These are phyloP conservation scores for Aspergillus coremiiformis DNA, from an alignment of 495 filamentous ascomycete genomes.

Conservation along the genomic window DNA sequence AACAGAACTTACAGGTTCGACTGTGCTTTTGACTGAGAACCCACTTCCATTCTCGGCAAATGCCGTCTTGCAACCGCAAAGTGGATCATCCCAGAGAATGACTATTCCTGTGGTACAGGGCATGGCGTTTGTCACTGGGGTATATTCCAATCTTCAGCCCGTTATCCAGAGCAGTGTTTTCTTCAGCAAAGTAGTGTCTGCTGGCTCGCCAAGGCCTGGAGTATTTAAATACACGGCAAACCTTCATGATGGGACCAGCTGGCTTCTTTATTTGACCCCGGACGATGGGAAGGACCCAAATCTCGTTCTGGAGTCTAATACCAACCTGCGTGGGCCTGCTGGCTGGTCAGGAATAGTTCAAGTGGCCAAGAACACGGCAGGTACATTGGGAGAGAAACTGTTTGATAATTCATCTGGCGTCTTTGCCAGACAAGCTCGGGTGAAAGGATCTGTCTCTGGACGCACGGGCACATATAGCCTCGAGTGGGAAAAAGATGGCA, in stretches of 20 bases:
- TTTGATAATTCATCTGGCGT: slow-evolving; percentile 72
- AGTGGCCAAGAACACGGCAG: slow-evolving; percentile 64
- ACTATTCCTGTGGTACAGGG: slow-evolving; percentile 84
- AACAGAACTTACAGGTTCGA: slow-evolving; percentile 53
- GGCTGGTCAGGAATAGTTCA: slow-evolving; percentile 69
- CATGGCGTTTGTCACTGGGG: slow-evolving; percentile 76
- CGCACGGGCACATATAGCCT: slow-evolving; percentile 64
- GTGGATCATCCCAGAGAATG: slow-evolving; percentile 48
- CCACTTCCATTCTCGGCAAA: slow-evolving; percentile 65
- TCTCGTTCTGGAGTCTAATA: slow-evolving; percentile 41
- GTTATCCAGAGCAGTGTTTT: slow-evolving; percentile 65
- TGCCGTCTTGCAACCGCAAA: slow-evolving; percentile 53
- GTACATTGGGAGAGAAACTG: slow-evolving; percentile 51
- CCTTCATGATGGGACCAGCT: slow-evolving; percentile 64
- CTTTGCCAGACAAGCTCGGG: slow-evolving; percentile 53
- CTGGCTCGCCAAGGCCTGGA: slow-evolving; percentile 47
- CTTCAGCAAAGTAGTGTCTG: slow-evolving; percentile 59
- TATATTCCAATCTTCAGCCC: slow-evolving; percentile 66
- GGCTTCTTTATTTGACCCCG: slow-evolving; percentile 75
- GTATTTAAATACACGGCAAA: slow-evolving; percentile 71
- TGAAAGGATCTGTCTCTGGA: slow-evolving; percentile 56
- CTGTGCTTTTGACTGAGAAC: slow-evolving; percentile 54
- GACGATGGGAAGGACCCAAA: slow-evolving; percentile 36
- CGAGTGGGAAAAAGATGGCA: slow-evolving; percentile 59
- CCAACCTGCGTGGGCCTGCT: slow-evolving; percentile 40